Percentiles rank a stretch among this genome's conserved stretches.
These are phyloP conservation scores for Aspergillus sergii DNA, from an alignment of 2,329 filamentous ascomycete genomes.

Conservation along the genomic window DNA sequence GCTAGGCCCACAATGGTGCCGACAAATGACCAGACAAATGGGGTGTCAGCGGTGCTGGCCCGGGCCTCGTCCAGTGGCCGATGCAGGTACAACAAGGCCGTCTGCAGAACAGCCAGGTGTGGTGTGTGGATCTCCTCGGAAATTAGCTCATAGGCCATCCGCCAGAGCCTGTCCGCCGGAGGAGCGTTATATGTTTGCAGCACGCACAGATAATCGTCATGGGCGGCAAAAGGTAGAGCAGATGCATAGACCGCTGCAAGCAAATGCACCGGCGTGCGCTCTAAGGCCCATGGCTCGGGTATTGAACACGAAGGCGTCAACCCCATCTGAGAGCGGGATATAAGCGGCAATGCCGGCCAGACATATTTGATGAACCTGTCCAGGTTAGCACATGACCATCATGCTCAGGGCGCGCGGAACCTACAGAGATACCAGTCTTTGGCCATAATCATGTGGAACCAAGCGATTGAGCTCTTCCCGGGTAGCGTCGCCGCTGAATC, in stretches of 20 bases:
- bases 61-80: conserved; percentile 24
- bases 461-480: conserved; percentile 26
- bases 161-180: conserved; percentile 31
- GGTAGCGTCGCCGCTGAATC: conserved; percentile 2
- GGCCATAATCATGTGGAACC: conserved; percentile 27
- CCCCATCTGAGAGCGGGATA: conserved; percentile 35
- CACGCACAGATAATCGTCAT: conserved; percentile 34
- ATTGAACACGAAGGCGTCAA: conserved; percentile 22
- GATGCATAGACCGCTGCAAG: conserved; percentile 38
- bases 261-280: conserved; percentile 30
- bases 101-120: conserved; percentile 35
- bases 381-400: conserved; percentile 6
- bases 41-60: conserved; percentile 32
- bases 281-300: conserved; percentile 22
- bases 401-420: neutral
- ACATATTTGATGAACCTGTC: conserved; percentile 33
- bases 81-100: conserved; percentile 37
- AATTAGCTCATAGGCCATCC: conserved; percentile 34
- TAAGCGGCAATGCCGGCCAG: conserved; percentile 33
- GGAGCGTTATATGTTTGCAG: conserved; percentile 30
- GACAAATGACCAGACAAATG: conserved; percentile 42
- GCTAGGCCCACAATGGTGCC: conserved; percentile 39
- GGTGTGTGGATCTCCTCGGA: conserved; percentile 36
- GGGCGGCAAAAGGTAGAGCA: conserved; percentile 34
- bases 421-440: conserved; percentile 26